phyloP scores from a whole-genome alignment of 202 grass and related monocot species.

The Schoenoplectus tabernaemontani region DNA sequence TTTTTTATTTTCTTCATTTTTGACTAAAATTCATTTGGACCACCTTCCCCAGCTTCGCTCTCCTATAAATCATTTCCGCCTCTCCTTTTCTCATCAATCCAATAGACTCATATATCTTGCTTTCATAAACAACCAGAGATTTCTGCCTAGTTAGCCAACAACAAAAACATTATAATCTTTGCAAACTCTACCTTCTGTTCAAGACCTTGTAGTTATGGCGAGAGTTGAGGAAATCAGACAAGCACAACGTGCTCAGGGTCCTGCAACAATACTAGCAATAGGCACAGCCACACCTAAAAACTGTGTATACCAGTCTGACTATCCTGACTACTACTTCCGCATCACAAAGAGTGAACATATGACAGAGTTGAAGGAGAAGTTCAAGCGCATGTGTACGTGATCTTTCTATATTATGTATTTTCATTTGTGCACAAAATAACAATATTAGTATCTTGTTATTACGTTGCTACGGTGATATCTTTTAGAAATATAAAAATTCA shows the following conservation, averaged over 20 bases:
- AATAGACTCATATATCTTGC: too few relatives aligned
- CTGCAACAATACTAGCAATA: slow-evolving; percentile 33
- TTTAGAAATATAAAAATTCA: too few relatives aligned
- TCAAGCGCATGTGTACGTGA: slow-evolving; percentile 28
- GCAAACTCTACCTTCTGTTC: too few relatives aligned
- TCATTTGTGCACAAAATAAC: neutral
- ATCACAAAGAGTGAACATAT: slow-evolving; percentile 34
- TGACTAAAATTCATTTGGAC: too few relatives aligned
- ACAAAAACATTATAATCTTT: too few relatives aligned
- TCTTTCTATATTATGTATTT: neutral
- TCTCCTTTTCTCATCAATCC: too few relatives aligned
- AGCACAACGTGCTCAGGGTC: slow-evolving; percentile 31
- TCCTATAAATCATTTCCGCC: too few relatives aligned
- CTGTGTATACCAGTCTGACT: slow-evolving; percentile 17
- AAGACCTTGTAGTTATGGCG: neutral
- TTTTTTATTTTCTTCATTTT: too few relatives aligned
- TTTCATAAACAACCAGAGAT: too few relatives aligned
- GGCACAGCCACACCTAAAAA: slow-evolving; percentile 31
- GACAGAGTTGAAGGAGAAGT: slow-evolving; percentile 29
- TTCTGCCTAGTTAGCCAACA: too few relatives aligned
- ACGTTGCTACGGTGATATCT: too few relatives aligned
- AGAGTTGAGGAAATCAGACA: slow-evolving; percentile 9
- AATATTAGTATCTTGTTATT: neutral
- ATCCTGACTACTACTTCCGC: slow-evolving; percentile 30
- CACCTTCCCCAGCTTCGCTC: too few relatives aligned